Base-by-base conservation (phyloP, 495 filamentous ascomycete species). In the Lasiosphaeria hispida region DNA sequence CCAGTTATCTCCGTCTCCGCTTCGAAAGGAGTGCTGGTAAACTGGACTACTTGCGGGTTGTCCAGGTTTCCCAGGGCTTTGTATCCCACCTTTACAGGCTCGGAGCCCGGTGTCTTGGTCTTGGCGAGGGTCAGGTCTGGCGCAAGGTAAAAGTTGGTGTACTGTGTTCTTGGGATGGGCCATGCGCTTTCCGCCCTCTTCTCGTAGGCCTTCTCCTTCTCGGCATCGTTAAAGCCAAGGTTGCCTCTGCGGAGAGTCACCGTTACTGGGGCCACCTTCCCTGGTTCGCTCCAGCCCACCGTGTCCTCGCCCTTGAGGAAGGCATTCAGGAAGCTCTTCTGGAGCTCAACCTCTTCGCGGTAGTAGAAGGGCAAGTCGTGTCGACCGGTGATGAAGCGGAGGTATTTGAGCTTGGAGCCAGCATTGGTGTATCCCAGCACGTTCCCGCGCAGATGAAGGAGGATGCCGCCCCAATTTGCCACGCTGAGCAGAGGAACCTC, bases 361-460 rank as follows among this genome's bases (percentile, higher is more conserved):
- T 86, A 87, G 69, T 87, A 89, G 70, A 89, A 88, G 0, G 86
- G 86, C 7, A 89, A 73, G 61, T 89, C 86, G 60, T 89, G 86
- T 0, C 86, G 78, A 10, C 86, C 86, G 0, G 80, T 84, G 59
- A 89, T 85, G 64, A 87, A 85, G 9, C 85, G 78, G 4, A 88
- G 70, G 58, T 85, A 88, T 65, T 89, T 89, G 42, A 83, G 66
- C 49, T 81, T 72, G 2, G 83, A 85, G 0, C 83, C 82, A 0
- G 85, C 83, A 45, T 81, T 70, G 4, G 71, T 77, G 56, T 75
- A 89, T 0, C 85, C 86, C 59, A 85, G 73, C 6, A 89, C 77
- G 57, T 89, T 89, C 2, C 86, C 86, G 4, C 85, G 75, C 14
- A 87, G 72, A 59, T 87, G 84, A 3, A 85, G 72, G 1, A 82